These are phyloP conservation scores for Wickerhamiella sorbophila DNA, from an alignment of 805 yeast species.

Conservation along the genomic window DNA sequence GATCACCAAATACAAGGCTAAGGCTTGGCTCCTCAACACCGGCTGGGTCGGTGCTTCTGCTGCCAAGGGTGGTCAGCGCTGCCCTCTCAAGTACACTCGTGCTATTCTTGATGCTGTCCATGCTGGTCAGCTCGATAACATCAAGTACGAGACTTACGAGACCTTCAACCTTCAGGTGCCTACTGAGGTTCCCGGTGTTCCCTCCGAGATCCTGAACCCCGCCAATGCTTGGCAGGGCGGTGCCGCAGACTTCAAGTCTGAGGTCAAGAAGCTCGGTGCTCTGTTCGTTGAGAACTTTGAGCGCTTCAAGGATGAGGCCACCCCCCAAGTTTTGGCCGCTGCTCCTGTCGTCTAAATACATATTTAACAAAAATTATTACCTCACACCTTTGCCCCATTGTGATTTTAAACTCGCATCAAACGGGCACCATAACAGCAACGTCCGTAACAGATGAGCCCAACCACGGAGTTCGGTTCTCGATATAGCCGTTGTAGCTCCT, in stretches of 20 bases:
- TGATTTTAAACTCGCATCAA: no score
- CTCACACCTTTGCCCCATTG: no score
- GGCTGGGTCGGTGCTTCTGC: constrained; percentile 98
- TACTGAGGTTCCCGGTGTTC: constrained; percentile 67
- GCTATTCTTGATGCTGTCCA: constrained; percentile 91
- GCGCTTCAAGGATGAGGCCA: constrained; percentile 70
- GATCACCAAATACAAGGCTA: constrained; percentile 74
- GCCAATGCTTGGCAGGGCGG: constrained; percentile 64
- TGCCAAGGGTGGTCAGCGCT: constrained; percentile 87
- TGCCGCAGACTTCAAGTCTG: constrained; percentile 34
- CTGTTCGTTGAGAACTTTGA: constrained; percentile 77
- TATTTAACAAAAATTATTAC: no score
- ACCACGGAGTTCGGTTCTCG: no score
- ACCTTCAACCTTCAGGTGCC: constrained; percentile 82
- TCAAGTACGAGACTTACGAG: constrained; percentile 70
- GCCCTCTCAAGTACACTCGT: constrained; percentile 95
- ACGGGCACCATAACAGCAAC: no score
- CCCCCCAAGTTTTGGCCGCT: constrained; percentile 78
- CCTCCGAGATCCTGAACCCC: constrained; percentile 75
- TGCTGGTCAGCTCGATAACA: constrained; percentile 71
- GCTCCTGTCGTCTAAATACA: constrained; percentile 61
- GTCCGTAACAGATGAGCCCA: no score
- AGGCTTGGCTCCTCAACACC: constrained; percentile 93
- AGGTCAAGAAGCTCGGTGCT: constrained; percentile 52
- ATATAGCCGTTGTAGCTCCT: no score